A percentile compares a stretch with the other conserved stretches of the same genome.
Evolutionary conservation across 2,329 filamentous ascomycete genomes (phyloP).

Genomic region (Aspergillus sp.): DNA sequence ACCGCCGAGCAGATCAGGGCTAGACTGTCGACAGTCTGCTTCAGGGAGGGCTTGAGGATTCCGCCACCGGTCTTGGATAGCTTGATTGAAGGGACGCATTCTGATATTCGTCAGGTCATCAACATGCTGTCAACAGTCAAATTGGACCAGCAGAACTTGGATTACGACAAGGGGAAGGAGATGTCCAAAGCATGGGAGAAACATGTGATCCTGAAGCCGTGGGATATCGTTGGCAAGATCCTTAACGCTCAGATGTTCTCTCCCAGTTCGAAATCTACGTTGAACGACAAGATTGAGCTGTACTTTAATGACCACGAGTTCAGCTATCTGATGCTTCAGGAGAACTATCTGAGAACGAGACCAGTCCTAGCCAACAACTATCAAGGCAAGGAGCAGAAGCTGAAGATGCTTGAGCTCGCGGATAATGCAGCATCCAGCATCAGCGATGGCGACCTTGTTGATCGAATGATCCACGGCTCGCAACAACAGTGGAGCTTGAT

Average conservation of each 20-base stretch:
- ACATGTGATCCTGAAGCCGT: slow-evolving; percentile 90
- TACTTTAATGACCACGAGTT: slow-evolving; percentile 99
- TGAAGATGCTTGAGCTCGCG: slow-evolving; percentile 78
- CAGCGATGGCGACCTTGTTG: slow-evolving; percentile 90
- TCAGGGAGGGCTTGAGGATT: slow-evolving; percentile 80
- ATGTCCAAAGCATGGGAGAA: slow-evolving; percentile 99
- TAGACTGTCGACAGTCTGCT: slow-evolving; percentile 90
- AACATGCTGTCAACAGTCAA: slow-evolving; percentile 97
- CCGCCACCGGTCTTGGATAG: slow-evolving; percentile 78
- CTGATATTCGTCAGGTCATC: slow-evolving; percentile 94
- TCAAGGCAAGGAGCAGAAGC: slow-evolving; percentile 58
- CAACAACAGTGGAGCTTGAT: slow-evolving; percentile 98
- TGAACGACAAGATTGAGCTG: slow-evolving; percentile 96
- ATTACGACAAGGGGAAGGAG: slow-evolving; percentile 75
- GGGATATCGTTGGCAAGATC: slow-evolving; percentile 95
- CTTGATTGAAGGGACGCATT: slow-evolving; percentile 87
- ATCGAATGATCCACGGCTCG: slow-evolving; percentile 95
- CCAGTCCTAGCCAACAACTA: slow-evolving; percentile 59
- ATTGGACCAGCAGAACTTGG: slow-evolving; percentile 70
- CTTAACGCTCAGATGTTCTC: slow-evolving; percentile 80
- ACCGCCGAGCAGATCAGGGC: slow-evolving; percentile 86
- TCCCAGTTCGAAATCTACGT: slow-evolving; percentile 68
- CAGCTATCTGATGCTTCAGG: slow-evolving; percentile 94
- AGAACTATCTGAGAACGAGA: slow-evolving; percentile 85
- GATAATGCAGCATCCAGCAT: slow-evolving; percentile 91